Conservation (phyloP, 495 filamentous ascomycete genomes). For the Rusavskia elegans region DNA sequence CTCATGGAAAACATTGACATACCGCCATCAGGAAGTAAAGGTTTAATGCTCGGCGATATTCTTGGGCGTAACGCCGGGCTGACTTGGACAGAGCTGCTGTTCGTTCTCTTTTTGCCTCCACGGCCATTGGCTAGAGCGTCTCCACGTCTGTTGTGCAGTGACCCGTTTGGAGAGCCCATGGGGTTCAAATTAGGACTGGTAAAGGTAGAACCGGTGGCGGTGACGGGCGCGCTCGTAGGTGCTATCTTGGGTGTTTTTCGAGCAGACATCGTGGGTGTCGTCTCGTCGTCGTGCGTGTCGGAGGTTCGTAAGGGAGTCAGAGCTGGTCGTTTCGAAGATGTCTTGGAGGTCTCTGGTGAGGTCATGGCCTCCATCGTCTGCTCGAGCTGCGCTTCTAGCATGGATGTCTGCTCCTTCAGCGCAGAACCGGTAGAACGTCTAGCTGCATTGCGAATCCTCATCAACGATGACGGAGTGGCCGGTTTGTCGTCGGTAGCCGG, state of each 20-base stretch:
- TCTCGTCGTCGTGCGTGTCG: slow-evolving; percentile 7
- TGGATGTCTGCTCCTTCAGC: slow-evolving; percentile 12
- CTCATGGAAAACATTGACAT: slow-evolving; percentile 16
- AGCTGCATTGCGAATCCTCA: slow-evolving; percentile 42
- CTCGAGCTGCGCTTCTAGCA: slow-evolving; percentile 25
- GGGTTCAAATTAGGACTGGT: slow-evolving; percentile 36
- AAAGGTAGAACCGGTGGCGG: slow-evolving; percentile 24
- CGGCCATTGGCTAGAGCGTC: slow-evolving; percentile 14
- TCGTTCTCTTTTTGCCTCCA: slow-evolving; percentile 53
- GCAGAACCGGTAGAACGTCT: slow-evolving; percentile 21
- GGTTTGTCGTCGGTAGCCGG: slow-evolving; percentile 26
- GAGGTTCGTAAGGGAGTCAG: slow-evolving; percentile 12
- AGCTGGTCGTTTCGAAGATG: slow-evolving; percentile 16
- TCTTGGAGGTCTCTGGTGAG: slow-evolving; percentile 47
- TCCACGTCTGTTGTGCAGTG: slow-evolving; percentile 10
- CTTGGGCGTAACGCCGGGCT: slow-evolving; percentile 77
- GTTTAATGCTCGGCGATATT: slow-evolving; percentile 90
- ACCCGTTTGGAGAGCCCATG: slow-evolving; percentile 12
- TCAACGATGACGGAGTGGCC: slow-evolving; percentile 74
- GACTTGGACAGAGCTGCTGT: slow-evolving; percentile 57
- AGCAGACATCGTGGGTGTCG: slow-evolving; percentile 10
- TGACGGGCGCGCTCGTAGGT: slow-evolving; percentile 21
- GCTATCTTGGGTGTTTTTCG: slow-evolving; percentile 11
- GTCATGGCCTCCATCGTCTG: slow-evolving; percentile 53
- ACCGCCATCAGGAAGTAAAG: slow-evolving; percentile 66